Conservation (phyloP, 2,329 filamentous ascomycete genomes). For the Paraphoma sp. region DNA sequence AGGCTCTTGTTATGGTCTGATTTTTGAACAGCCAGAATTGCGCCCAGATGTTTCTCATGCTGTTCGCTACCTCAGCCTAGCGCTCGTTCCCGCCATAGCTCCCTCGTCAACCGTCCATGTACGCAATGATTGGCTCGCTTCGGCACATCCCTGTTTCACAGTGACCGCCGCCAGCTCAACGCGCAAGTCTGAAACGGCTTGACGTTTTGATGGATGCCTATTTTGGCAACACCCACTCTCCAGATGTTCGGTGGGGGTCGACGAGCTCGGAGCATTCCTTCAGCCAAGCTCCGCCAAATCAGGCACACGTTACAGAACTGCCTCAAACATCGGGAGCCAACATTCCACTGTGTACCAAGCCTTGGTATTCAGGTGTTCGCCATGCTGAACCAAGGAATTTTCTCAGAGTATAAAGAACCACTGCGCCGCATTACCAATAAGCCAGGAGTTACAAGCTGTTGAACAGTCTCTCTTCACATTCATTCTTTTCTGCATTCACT, state of each 20-base stretch:
- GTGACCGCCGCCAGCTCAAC: not conserved
- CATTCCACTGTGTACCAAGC: conserved; percentile 23
- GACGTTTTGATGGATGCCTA: not conserved
- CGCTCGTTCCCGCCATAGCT: too few relatives aligned
- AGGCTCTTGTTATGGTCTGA: not conserved
- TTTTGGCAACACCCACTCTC: not conserved
- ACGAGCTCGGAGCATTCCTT: not conserved
- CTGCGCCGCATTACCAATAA: not conserved
- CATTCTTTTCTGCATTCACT: conserved; percentile 7
- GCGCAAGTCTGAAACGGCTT: not conserved
- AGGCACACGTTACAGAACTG: conserved; percentile 18
- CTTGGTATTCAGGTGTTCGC: conserved; percentile 22
- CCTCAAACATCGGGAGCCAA: conserved; percentile 21
- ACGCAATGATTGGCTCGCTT: not conserved
- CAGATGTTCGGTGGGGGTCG: not conserved
- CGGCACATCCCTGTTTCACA: not conserved
- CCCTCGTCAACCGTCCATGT: too few relatives aligned
- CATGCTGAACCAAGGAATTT: not conserved
- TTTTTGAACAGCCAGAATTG: not conserved
- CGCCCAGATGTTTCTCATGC: not conserved
- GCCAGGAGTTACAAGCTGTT: conserved; percentile 27
- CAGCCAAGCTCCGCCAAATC: conserved; percentile 23
- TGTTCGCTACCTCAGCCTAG: not conserved
- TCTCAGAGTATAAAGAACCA: conserved; percentile 4
- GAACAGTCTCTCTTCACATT: conserved; percentile 30